These are phyloP conservation scores for Capniomyces stellatus DNA, from an alignment of 371 early-diverging fungal genomes.

Conservation along the genomic window DNA sequence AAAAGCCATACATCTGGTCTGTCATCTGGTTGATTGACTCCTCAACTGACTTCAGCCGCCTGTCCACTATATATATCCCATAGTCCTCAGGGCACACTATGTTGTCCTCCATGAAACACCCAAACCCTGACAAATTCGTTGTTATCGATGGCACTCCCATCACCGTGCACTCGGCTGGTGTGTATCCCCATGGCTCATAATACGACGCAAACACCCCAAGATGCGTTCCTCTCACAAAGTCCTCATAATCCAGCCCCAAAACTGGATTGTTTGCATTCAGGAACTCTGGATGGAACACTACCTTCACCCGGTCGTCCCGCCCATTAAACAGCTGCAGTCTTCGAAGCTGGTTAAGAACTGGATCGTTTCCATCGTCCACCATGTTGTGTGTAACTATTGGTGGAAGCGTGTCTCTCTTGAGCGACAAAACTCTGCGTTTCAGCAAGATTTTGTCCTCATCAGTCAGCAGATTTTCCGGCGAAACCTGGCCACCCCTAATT, in stretches of 20 bases:
- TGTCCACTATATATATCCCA: slow-evolving; percentile 92
- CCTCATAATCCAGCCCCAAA: slow-evolving; percentile 85
- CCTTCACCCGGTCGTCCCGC: slow-evolving; percentile 78
- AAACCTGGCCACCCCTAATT: slow-evolving; percentile 21
- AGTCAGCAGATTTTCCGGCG: slow-evolving; percentile 40
- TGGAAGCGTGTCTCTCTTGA: slow-evolving; percentile 70
- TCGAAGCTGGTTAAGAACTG: slow-evolving; percentile 67
- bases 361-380: slow-evolving; percentile 69
- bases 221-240: slow-evolving; percentile 92
- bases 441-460: slow-evolving; percentile 72
- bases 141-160: slow-evolving; percentile 95
- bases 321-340: slow-evolving; percentile 74
- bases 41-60: slow-evolving; percentile 81
- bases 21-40: slow-evolving; percentile 81
- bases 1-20: slow-evolving; percentile 74
- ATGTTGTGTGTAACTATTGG: slow-evolving; percentile 95
- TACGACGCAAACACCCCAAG: slow-evolving; percentile 90
- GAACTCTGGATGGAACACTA: slow-evolving; percentile 94
- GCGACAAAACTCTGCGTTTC: slow-evolving; percentile 81
- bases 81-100: slow-evolving; percentile 85
- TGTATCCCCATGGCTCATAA: slow-evolving; percentile 95
- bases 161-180: slow-evolving; percentile 93
- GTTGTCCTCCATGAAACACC: slow-evolving; percentile 93
- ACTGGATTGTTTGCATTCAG: slow-evolving; percentile 86
- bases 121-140: slow-evolving; percentile 94